A percentile compares a stretch with the other conserved stretches of the same genome.
These are phyloP conservation scores for Magnusiomyces ingens DNA, from an alignment of 1,139 yeast species.

Conservation along the genomic window DNA sequence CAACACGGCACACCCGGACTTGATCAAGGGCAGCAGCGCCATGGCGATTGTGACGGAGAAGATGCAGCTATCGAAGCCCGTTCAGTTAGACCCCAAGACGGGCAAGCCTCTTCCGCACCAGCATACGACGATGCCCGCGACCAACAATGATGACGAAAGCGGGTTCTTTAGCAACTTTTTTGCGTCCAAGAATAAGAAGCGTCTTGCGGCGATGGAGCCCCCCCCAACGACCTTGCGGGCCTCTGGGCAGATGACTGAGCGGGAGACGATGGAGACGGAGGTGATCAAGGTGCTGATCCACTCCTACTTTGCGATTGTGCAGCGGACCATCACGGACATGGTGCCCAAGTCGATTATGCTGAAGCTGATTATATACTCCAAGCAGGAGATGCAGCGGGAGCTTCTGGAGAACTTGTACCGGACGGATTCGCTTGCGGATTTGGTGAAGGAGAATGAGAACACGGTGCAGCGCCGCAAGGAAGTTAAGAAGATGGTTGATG, in stretches of 20 bases:
- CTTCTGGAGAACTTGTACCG: conserved; percentile 81
- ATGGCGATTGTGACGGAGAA: conserved; percentile 91
- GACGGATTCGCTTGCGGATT: conserved; percentile 62
- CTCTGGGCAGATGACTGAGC: conserved; percentile 88
- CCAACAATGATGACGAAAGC: conserved; percentile 32
- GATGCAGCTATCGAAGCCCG: conserved; percentile 73
- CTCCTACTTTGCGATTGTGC: conserved; percentile 86
- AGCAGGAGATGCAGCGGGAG: conserved; percentile 84
- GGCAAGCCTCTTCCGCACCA: conserved; percentile 47
- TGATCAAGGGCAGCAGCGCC: conserved; percentile 90
- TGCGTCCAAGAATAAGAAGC: conserved; percentile 85
- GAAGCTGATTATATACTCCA: conserved; percentile 77
- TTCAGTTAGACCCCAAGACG: conserved; percentile 82
- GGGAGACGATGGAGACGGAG: conserved; percentile 95
- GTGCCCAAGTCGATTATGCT: conserved; percentile 95
- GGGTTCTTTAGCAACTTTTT: conserved; percentile 96
- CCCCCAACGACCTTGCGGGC: conserved; percentile 96
- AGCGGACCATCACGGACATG: conserved; percentile 86
- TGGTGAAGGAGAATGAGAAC: conserved; percentile 86
- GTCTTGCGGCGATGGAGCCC: conserved; percentile 92
- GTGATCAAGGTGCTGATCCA: conserved; percentile 87
- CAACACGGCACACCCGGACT: conserved; percentile 96
- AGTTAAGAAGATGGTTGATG: conserved; percentile 90
- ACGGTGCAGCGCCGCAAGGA: conserved; percentile 94
- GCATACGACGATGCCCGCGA: conserved; percentile 35